These are phyloP conservation scores for Apiospora malaysiana DNA, from an alignment of 2,329 filamentous ascomycete genomes.

Conservation along the genomic window DNA sequence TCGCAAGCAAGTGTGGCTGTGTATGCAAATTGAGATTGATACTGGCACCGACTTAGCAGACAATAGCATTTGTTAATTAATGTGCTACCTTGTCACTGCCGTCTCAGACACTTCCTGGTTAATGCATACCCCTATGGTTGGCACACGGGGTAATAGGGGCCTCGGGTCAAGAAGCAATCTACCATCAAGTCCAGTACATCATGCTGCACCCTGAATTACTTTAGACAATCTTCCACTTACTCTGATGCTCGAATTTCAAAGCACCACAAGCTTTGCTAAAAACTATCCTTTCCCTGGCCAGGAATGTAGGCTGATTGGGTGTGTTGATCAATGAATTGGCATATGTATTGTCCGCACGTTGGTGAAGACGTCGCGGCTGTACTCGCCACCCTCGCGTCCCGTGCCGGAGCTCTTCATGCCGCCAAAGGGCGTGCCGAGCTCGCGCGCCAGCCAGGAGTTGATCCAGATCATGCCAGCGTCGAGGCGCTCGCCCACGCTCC, in stretches of 20 bases:
- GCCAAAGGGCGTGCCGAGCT: constrained; percentile 42
- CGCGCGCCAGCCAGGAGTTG: constrained; percentile 41
- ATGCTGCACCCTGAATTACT: background rate
- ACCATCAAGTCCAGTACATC: background rate
- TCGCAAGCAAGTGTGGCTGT: background rate
- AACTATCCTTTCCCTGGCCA: too few relatives aligned
- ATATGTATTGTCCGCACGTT: constrained; percentile 39
- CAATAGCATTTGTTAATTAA: background rate
- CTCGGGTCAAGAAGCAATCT: background rate
- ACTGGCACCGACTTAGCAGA: background rate
- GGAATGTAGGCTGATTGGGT: background rate
- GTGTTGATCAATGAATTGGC: constrained; percentile 18
- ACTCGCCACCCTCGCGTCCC: constrained; percentile 40
- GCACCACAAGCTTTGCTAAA: background rate
- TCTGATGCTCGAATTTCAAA: too few relatives aligned
- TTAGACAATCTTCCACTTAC: background rate
- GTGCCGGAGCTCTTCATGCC: constrained; percentile 43
- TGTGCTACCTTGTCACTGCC: background rate
- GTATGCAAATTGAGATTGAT: background rate
- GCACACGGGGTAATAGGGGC: background rate
- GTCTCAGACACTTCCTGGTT: background rate
- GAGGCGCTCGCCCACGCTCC: constrained; percentile 40
- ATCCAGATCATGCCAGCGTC: constrained; percentile 42
- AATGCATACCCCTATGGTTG: background rate
- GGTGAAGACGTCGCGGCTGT: constrained; percentile 42